Conservation (phyloP, 2,329 filamentous ascomycete species). For the Aspergillus sp. region DNA sequence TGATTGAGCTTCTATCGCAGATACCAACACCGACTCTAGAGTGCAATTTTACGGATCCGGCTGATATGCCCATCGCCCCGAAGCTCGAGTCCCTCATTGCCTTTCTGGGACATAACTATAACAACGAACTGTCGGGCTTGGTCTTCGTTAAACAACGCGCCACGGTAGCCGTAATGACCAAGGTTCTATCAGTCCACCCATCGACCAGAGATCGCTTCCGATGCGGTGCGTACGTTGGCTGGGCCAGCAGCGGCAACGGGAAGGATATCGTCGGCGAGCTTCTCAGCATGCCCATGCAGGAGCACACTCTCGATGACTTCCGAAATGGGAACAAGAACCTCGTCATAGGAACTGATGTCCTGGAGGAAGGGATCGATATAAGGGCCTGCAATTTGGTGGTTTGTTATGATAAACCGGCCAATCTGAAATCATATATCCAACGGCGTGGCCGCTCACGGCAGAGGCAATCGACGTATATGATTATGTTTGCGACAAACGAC, state of each 20-base stretch:
- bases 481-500: constrained; percentile 40
- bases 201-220: constrained; percentile 39
- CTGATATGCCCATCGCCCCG: constrained; percentile 38
- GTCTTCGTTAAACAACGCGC: constrained; percentile 60
- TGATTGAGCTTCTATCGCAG: constrained; percentile 36
- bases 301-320: constrained; percentile 47
- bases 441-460: constrained; percentile 56
- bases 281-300: constrained; percentile 40
- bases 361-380: constrained; percentile 56
- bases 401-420: constrained; percentile 54
- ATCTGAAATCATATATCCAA: constrained; percentile 58
- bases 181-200: constrained; percentile 50
- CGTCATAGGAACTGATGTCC: constrained; percentile 50
- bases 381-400: constrained; percentile 58
- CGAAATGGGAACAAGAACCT: constrained; percentile 46
- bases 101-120: constrained; percentile 39
- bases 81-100: constrained; percentile 53
- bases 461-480: constrained; percentile 45
- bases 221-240: constrained; percentile 39
- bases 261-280: constrained; percentile 44
- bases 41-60: constrained; percentile 1
- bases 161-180: constrained; percentile 52
- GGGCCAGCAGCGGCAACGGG: constrained; percentile 34
- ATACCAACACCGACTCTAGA: constrained; percentile 14
- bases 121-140: constrained; percentile 48